Conservation (phyloP, 305 asterid genomes). For the Fraxinus latifolia region DNA sequence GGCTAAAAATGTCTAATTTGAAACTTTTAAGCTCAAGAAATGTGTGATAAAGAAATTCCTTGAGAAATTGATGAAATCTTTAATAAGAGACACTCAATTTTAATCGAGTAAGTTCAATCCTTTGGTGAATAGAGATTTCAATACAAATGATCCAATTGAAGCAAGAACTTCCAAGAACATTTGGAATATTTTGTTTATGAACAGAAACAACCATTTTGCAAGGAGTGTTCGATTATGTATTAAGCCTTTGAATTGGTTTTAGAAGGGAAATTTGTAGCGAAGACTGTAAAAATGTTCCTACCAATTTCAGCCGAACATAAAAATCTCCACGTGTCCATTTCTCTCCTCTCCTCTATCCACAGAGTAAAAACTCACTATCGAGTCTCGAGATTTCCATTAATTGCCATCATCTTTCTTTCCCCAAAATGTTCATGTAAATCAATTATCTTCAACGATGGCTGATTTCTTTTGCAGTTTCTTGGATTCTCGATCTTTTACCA, state of each 20-base stretch:
- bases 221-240: neutral
- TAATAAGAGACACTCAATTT: neutral
- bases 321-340: neutral
- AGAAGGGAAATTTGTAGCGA: neutral
- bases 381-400: neutral
- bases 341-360: neutral
- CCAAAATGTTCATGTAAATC: neutral
- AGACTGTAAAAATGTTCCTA: neutral
- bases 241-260: neutral
- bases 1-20: neutral
- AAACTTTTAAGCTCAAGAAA: neutral
- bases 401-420: conserved; percentile 10
- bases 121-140: neutral
- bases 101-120: neutral
- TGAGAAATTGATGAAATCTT: neutral
- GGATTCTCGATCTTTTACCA: conserved; percentile 29
- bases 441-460: conserved; percentile 40
- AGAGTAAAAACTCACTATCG: neutral
- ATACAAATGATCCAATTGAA: neutral
- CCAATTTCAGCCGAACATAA: neutral
- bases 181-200: neutral
- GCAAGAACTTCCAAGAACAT: neutral
- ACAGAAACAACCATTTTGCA: neutral
- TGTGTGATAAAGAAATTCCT: neutral
- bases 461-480: conserved; percentile 38